Percentiles rank a stretch among this genome's conserved stretches.
phyloP scores from a whole-genome alignment of 768 basidiomycete genomes.

The Clavaria fumosa region DNA sequence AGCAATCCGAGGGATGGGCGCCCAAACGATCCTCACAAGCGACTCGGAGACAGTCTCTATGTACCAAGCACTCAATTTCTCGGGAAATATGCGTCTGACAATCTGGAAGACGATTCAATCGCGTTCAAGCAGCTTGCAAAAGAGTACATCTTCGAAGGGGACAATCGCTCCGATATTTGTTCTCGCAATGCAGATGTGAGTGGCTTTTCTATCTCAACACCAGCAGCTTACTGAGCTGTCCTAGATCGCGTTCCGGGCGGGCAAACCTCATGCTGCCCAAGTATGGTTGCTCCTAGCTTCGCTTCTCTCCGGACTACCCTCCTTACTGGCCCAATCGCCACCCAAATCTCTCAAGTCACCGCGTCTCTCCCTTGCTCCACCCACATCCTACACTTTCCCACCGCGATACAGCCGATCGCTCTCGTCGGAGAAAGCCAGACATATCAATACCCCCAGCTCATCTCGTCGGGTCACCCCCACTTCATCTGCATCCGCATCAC shows the following conservation, averaged over 20 bases:
- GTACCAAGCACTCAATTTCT: constrained; percentile 36
- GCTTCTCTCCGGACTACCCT: constrained; percentile 33
- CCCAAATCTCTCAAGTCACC: constrained; percentile 6
- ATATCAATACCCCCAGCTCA: constrained; percentile 2
- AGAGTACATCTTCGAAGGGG: constrained; percentile 39
- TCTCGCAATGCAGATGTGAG: constrained; percentile 39
- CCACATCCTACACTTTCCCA: constrained; percentile 15
- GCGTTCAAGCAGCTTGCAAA: constrained; percentile 47
- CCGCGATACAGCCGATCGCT: not conserved
- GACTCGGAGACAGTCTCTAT: constrained; percentile 48
- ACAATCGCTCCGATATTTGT: constrained; percentile 34
- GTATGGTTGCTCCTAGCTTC: constrained; percentile 52
- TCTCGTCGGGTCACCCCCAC: constrained; percentile 6
- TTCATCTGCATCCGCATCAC: constrained; percentile 46
- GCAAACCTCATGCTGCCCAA: constrained; percentile 41
- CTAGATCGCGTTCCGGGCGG: constrained; percentile 45
- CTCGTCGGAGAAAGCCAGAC: constrained; percentile 2
- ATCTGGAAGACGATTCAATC: constrained; percentile 26
- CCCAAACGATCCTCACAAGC: constrained; percentile 20
- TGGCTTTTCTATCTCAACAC: not conserved
- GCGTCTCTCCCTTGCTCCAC: constrained; percentile 20
- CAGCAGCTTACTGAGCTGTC: constrained; percentile 1
- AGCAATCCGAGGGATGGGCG: constrained; percentile 1
- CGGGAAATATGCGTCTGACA: constrained; percentile 31
- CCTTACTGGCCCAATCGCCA: constrained; percentile 15